Conservation (phyloP, 352 stramenopile species). For the Globisporangium barbulae region DNA sequence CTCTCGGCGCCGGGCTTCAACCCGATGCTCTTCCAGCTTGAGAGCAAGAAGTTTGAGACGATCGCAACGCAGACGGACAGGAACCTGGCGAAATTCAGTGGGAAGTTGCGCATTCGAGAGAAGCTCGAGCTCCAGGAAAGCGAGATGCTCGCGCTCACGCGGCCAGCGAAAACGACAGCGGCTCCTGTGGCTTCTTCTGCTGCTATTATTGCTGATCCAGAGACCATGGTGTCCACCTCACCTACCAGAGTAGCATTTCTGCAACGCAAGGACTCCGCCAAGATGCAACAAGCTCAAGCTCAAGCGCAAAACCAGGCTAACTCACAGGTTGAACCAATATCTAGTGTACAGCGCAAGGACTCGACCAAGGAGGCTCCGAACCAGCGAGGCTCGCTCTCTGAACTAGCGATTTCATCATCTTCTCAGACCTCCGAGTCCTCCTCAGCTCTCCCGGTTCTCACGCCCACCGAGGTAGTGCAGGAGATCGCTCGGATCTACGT, state of each 20-base stretch:
- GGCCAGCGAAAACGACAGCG: not conserved
- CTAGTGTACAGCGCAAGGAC: conserved; percentile 1
- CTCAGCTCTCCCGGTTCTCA: conserved; percentile 4
- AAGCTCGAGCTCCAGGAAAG: conserved; percentile 39
- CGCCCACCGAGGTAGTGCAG: conserved; percentile 33
- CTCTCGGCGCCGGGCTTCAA: conserved; percentile 54
- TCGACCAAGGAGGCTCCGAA: not conserved
- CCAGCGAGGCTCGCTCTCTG: too few species aligned
- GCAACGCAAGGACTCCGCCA: conserved; percentile 6
- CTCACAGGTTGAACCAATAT: not conserved
- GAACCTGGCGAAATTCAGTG: conserved; percentile 29
- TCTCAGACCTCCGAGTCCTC: not conserved
- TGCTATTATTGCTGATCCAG: not conserved
- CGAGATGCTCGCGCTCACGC: conserved; percentile 19
- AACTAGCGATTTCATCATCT: too few species aligned
- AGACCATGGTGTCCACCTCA: not conserved
- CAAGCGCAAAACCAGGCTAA: not conserved
- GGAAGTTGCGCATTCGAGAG: conserved; percentile 33
- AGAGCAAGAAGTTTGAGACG: conserved; percentile 38
- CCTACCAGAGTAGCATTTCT: not conserved
- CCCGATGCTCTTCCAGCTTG: conserved; percentile 46
- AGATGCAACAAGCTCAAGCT: not conserved
- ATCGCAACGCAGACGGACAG: conserved; percentile 41
- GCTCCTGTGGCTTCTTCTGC: not conserved
- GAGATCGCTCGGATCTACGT: conserved; percentile 66